Base-by-base conservation (phyloP, 139 green algal species). In the Tetradesmus obliquus region DNA sequence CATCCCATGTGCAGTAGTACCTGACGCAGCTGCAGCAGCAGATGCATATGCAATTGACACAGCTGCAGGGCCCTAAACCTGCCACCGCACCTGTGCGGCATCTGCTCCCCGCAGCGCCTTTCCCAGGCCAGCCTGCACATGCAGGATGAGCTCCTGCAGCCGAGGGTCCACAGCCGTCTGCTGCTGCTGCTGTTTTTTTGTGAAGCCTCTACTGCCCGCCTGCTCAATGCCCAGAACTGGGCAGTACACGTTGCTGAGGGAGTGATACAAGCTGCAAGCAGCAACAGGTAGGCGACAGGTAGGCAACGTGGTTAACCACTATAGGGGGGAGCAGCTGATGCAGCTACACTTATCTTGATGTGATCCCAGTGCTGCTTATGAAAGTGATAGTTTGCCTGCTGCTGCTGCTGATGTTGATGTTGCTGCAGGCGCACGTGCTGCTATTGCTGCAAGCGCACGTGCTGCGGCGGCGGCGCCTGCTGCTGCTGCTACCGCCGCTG, bases 71-170 rank as follows among this genome's bases (percentile, higher is more conserved):
- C 10, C 60, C 10, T 72, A 72, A 10, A 19, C 10, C 60, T 13
- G 12, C 60, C 60, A 72, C 60, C 12, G 60, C 8, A 54, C 83
- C 32, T 19, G 20, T 79, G 55, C 55, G 6, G 3, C 76, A 71
- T 86, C 79, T 54, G 55, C 76, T 60, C 22, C 88, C 12, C 79
- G 22, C 3, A 86, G 51, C 5, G 60, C 22, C 79, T 90, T 94
- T 82, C 93, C 94, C 10, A 97, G 93, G 1, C 95, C 95, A 4
- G 94, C 94, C 82, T 96, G 85, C 80, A 97, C 92, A 79, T 97
- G 93, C 69, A 85, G 55, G 66, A 97, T 76, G 55, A 97, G 93
- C 60, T 96, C 95, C 6, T 87, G 51, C 19, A 97, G 91, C 54
- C 93, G 90, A 12, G 83, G 90, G 22, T 95, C 92, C 45, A 95